Base-by-base conservation (phyloP, 805 yeast genomes). In the Priceomyces haplophilus region DNA sequence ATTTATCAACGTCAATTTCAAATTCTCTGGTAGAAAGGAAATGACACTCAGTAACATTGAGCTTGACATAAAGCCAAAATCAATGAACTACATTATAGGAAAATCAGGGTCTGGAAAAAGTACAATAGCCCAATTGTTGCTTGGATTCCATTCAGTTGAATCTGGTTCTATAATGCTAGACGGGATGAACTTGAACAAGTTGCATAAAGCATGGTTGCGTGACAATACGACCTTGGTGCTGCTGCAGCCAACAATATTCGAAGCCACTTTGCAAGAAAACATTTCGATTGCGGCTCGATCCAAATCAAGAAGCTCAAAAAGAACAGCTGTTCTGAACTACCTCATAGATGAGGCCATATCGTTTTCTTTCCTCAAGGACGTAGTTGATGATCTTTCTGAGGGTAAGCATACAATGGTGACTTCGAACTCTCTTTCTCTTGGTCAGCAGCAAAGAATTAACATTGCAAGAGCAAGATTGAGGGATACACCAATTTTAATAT, bases 21-120 rank as follows among this genome's bases (percentile, higher is more conserved):
- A 71, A 0, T 91, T 89, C 55, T 80, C 85, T 1, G 61, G 80
- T 0, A 72, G 91, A 49, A 69, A 71, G 1, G 59, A 61, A 1
- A 61, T 64, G 1, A 79, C 79, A 0, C 56, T 93, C 12, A 60
- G 72, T 0, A 52, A 74, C 37, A 65, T 84, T 1, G 54, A 3
- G 19, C 20, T 48, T 27, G 11, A 23, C 1, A 65, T 89, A 27
- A 60, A 67, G 1, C 59, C 76, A 0, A 72, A 76, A 1, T 50
- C 64, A 24, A 55, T 77, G 5, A 79, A 83, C 1, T 91, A 79
- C 52, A 62, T 93, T 3, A 77, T 93, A 33, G 99, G 99, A 1
- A 72, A 75, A 46, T 89, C 97, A 0, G 99, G 99, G 0, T 82
- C 90, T 0, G 99, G 99, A 0, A 93, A 93, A 59, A 91, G 98